phyloP scores from a whole-genome alignment of 208 protist species.

The Trypanosoma boissoni region DNA sequence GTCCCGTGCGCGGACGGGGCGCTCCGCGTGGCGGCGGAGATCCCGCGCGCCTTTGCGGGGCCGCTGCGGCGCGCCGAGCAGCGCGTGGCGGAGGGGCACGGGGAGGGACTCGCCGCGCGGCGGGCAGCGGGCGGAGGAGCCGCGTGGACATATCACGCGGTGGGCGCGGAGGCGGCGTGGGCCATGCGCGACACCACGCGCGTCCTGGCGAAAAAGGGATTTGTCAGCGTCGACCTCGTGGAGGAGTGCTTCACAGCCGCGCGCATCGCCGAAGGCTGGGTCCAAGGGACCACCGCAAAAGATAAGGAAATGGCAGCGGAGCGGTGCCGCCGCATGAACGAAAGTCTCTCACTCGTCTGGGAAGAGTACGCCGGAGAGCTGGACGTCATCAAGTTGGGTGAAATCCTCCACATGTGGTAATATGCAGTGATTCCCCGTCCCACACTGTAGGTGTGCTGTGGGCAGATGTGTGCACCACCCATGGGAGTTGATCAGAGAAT shows the following conservation, averaged over 20 bases:
- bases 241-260: conserved; percentile 38
- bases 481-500: too few species aligned
- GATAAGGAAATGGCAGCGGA: conserved; percentile 1
- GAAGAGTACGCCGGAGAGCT: conserved; percentile 41
- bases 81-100: conserved; percentile 46
- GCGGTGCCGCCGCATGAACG: conserved; percentile 16
- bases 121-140: not conserved
- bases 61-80: conserved; percentile 59
- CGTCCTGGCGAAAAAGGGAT: conserved; percentile 41
- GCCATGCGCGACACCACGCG: conserved; percentile 30
- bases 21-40: conserved; percentile 44
- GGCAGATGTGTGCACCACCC: too few species aligned
- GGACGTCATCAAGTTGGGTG: conserved; percentile 35
- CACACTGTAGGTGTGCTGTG: too few species aligned
- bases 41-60: conserved; percentile 54
- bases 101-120: conserved; percentile 14
- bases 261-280: conserved; percentile 8
- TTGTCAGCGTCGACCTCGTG: conserved; percentile 46
- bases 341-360: conserved; percentile 23
- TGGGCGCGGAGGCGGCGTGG: conserved; percentile 15
- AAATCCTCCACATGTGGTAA: conserved; percentile 35
- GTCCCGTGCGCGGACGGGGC: conserved; percentile 62
- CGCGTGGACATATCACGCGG: conserved; percentile 26
- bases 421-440: not conserved
- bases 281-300: conserved; percentile 4